These are phyloP conservation scores for Elongisporangium undulatum DNA, from an alignment of 352 stramenopile genomes.

Conservation along the genomic window DNA sequence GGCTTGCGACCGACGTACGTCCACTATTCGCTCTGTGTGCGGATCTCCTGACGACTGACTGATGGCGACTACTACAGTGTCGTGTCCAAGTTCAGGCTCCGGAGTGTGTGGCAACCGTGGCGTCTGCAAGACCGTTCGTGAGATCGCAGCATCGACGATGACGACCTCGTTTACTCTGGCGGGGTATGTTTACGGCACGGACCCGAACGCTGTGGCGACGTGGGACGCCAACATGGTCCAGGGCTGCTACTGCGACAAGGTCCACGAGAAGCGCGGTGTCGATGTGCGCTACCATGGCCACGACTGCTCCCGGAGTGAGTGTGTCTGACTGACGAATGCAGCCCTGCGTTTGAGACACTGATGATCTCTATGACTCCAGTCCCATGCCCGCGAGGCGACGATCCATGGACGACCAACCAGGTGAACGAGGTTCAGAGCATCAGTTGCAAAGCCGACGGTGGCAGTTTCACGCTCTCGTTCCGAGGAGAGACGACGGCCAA, in stretches of 20 bases:
- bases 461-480: slow-evolving; percentile 77
- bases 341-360: slow-evolving; percentile 1
- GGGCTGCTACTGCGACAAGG: slow-evolving; percentile 87
- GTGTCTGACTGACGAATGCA: neutral
- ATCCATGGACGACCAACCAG: slow-evolving; percentile 78
- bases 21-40: neutral
- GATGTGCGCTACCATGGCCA: slow-evolving; percentile 54
- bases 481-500: slow-evolving; percentile 50
- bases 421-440: slow-evolving; percentile 77
- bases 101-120: slow-evolving; percentile 39
- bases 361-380: slow-evolving; percentile 21
- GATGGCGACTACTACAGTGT: slow-evolving; percentile 21
- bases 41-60: neutral
- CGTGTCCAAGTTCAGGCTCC: slow-evolving; percentile 28
- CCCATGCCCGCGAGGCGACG: slow-evolving; percentile 81
- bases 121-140: slow-evolving; percentile 34
- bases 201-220: slow-evolving; percentile 65
- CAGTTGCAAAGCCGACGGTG: slow-evolving; percentile 56
- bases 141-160: slow-evolving; percentile 50
- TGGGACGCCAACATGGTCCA: slow-evolving; percentile 88
- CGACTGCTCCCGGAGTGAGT: slow-evolving; percentile 72
- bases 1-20: slow-evolving; percentile 60
- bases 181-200: slow-evolving; percentile 62
- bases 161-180: slow-evolving; percentile 26
- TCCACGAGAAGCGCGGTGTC: slow-evolving; percentile 40